Evolutionary conservation across 31 red algal species (phyloP).

Genomic region (Odonthalia washingtoniensis): DNA sequence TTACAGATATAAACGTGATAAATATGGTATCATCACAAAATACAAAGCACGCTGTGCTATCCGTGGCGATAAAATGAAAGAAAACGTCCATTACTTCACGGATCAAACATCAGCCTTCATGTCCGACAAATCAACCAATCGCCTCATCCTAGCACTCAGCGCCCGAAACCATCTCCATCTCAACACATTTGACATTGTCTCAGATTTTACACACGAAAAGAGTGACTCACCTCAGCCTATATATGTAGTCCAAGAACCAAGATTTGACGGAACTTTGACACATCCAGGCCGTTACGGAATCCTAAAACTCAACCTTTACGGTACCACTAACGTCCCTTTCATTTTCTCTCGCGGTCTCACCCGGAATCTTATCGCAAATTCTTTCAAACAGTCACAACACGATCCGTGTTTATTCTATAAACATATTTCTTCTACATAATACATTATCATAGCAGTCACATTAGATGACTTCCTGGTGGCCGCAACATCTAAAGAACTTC

Average conservation of each 20-base stretch:
- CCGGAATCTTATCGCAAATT: constrained; percentile 5
- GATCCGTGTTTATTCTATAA: background rate
- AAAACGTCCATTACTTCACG: constrained; percentile 44
- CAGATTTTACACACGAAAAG: constrained; percentile 34
- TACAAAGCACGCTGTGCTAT: constrained; percentile 49
- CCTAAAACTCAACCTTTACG: constrained; percentile 46
- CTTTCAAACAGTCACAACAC: background rate
- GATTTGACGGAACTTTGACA: constrained; percentile 22
- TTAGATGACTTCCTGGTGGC: constrained; percentile 20
- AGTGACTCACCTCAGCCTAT: background rate
- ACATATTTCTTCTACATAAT: background rate
- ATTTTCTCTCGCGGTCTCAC: no score
- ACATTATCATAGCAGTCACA: background rate
- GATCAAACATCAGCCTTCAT: constrained; percentile 5
- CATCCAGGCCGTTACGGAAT: background rate
- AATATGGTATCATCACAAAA: background rate
- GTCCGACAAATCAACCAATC: constrained; percentile 31
- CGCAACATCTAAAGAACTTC: background rate
- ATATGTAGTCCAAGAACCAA: background rate
- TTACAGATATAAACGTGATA: constrained; percentile 33
- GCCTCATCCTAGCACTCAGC: constrained; percentile 21
- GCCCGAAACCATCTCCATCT: background rate
- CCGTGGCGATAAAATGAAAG: constrained; percentile 32
- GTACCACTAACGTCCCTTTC: constrained; percentile 18
- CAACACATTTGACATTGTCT: constrained; percentile 36